phyloP scores from a whole-genome alignment of 2,329 filamentous ascomycete genomes.

The Xylaria sp. region DNA sequence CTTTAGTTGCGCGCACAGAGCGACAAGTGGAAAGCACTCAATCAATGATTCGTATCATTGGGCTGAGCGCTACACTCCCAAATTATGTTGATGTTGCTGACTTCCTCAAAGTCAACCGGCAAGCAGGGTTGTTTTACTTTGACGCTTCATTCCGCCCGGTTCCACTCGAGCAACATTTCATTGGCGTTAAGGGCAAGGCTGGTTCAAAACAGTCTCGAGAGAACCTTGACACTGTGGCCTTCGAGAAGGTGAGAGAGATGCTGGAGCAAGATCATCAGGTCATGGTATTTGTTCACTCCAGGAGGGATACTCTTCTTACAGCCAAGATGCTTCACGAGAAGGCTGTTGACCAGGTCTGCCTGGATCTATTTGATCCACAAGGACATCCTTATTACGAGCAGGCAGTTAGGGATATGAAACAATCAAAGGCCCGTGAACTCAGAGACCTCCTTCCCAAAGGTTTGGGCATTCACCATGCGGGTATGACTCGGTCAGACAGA shows the following conservation, averaged over 20 bases:
- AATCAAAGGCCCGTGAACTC: constrained; percentile 85
- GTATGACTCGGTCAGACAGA: constrained; percentile 92
- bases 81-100: constrained; percentile 98
- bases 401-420: constrained; percentile 85
- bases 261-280: constrained; percentile 91
- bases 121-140: constrained; percentile 95
- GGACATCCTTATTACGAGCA: constrained; percentile 82
- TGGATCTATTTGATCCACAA: constrained; percentile 85
- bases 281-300: constrained; percentile 99
- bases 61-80: constrained; percentile 92
- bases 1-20: constrained; percentile 92
- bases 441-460: constrained; percentile 91
- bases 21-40: constrained; percentile 98
- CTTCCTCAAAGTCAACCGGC: constrained; percentile 94
- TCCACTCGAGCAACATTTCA: constrained; percentile 95
- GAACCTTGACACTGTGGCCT: constrained; percentile 87
- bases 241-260: constrained; percentile 96
- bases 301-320: constrained; percentile 91
- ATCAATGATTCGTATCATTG: constrained; percentile 94
- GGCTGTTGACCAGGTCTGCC: constrained; percentile 81
- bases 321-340: constrained; percentile 88
- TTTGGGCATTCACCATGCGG: constrained; percentile 94
- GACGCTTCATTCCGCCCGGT: constrained; percentile 96
- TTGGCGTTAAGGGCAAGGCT: constrained; percentile 93
- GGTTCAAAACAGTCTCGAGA: constrained; percentile 84